Evolutionary conservation across 495 filamentous ascomycete species (phyloP), one percentile per base, ranked within the genome.

Genomic region (Clavariopsis aquatica): DNA sequence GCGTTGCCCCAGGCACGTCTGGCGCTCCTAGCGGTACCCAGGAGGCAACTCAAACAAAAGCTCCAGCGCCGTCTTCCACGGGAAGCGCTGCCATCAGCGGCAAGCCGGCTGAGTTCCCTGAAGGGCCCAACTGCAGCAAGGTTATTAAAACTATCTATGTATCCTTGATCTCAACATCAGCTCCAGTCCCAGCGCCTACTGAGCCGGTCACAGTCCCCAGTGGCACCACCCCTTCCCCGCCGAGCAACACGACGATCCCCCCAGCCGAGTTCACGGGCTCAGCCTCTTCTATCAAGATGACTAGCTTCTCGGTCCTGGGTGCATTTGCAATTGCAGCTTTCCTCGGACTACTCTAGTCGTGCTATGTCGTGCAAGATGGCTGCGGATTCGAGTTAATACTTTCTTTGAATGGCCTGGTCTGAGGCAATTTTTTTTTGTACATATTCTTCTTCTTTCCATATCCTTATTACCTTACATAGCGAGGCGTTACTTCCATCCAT

Each of bases 181-280:
- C 15, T n/a, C 38, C 38, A 17, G 38, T 43, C n/a, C 5, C 38
- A 43, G 38, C 28, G n/a, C 49, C 47, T 12, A 54, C 28, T 15
- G 27, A 28, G 19, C 17, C 59, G 6, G 20, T 46, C 28, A n/a
- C 47, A 15, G 46, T 26, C 3, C 57, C 45, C 1, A 24, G 17
- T 31, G 22, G 22, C 15, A 10, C 59, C n/a, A 23, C 47, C 36
- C 29, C 59, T 12, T 20, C 55, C 20, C 26, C 61, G 27, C 61
- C 61, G 4, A 38, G 38, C 24, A 63, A 49, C 34, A 23, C 60
- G 20, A 64, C 62, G 26, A 52, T 26, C 6, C 34, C 57, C 7
- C 53, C 62, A 5, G 45, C 43, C 13, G 20, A 38, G 15, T 65
- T 65, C 49, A 57, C 62, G 7, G 62, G 62, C 31, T 52, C 55